Conservation (phyloP, 192 early-diverging fungal species). For the Obelidium mucronatum region DNA sequence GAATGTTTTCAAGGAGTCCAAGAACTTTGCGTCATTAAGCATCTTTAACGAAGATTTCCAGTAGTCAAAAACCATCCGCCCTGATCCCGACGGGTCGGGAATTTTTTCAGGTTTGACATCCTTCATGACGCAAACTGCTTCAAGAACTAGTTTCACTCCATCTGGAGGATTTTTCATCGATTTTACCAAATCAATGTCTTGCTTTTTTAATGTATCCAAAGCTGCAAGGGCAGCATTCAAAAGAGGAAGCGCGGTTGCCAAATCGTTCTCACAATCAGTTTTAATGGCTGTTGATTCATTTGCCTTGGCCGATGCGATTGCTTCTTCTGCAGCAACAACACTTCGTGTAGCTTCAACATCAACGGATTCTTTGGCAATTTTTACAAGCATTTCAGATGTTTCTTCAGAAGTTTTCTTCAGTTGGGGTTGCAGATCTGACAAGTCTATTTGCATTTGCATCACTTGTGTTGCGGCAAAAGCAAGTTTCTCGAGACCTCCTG, state of each 20-base stretch:
- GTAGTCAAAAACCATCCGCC: constrained; percentile 70
- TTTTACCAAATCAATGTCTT: constrained; percentile 69
- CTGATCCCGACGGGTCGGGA: constrained; percentile 68
- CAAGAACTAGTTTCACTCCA: constrained; percentile 71
- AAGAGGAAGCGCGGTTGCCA: constrained; percentile 65
- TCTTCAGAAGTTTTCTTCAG: constrained; percentile 68
- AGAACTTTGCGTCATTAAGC: constrained; percentile 63
- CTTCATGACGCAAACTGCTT: constrained; percentile 72
- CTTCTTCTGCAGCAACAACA: constrained; percentile 66
- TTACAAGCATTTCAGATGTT: constrained; percentile 64
- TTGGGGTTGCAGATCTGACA: constrained; percentile 64
- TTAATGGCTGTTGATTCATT: constrained; percentile 64
- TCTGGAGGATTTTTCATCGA: constrained; percentile 72
- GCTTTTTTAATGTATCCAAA: constrained; percentile 67
- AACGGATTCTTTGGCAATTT: constrained; percentile 67
- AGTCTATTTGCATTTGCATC: constrained; percentile 62
- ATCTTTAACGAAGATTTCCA: constrained; percentile 69
- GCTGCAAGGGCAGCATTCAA: constrained; percentile 64
- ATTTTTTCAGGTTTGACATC: constrained; percentile 70
- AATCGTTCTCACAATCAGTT: constrained; percentile 63
- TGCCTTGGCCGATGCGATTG: constrained; percentile 60
- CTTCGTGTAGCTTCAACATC: constrained; percentile 66
- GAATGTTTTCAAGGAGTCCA: constrained; percentile 60
- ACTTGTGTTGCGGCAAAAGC: constrained; percentile 68
- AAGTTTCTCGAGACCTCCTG: constrained; percentile 65